phyloP scores from a whole-genome alignment of 1,284 basidiomycete species.

The Ustilago loliicola region DNA sequence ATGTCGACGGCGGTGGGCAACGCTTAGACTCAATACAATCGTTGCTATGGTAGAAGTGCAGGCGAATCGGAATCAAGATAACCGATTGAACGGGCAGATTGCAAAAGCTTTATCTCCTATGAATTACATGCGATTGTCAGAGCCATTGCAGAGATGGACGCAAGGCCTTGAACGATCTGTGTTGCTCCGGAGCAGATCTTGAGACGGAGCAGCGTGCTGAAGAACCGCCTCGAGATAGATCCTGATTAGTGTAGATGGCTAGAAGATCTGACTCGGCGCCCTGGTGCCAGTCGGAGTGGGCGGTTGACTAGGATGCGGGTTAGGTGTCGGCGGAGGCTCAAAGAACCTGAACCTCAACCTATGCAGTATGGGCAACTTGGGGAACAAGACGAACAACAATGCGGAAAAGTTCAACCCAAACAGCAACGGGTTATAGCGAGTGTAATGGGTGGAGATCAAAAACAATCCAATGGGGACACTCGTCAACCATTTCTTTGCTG shows the following conservation, averaged over 20 bases:
- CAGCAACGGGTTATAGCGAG: slow-evolving; percentile 82
- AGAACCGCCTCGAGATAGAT: background rate
- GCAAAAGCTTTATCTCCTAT: background rate
- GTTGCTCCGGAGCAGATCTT: background rate
- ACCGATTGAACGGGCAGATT: background rate
- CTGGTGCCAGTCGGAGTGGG: slow-evolving; percentile 56
- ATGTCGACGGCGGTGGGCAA: background rate
- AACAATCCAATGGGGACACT: slow-evolving; percentile 93
- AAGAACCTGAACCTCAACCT: slow-evolving; percentile 57
- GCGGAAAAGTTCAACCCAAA: slow-evolving; percentile 92
- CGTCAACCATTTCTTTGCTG: slow-evolving; percentile 97
- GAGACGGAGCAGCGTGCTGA: background rate
- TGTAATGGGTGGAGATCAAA: slow-evolving; percentile 97
- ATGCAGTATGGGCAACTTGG: slow-evolving; percentile 85
- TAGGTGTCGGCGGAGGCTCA: slow-evolving; percentile 42
- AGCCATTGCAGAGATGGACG: background rate
- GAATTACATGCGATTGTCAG: background rate
- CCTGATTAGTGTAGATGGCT: background rate
- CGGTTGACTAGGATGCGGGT: slow-evolving; percentile 53
- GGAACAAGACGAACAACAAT: slow-evolving; percentile 86
- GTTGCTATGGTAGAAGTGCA: background rate
- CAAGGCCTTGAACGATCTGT: no score
- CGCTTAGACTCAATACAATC: no score
- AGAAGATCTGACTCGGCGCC: slow-evolving; percentile 31
- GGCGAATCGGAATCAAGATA: background rate